These are phyloP conservation scores for Adiantum capillusveneris DNA, from an alignment of 75 land plant species.

Conservation along the genomic window DNA sequence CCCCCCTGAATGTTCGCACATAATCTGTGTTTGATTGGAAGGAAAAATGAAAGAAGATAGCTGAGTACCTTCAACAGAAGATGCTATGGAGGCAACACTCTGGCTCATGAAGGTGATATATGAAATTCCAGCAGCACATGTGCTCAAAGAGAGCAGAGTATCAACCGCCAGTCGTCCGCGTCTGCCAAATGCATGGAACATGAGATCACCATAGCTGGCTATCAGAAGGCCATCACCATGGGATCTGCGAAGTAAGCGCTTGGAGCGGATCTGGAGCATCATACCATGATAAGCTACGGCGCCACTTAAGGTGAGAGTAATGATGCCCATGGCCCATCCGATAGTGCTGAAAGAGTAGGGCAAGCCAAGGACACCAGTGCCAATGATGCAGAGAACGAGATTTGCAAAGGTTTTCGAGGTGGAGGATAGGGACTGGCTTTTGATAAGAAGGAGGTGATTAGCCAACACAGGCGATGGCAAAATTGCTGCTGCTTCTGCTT, in stretches of 20 bases:
- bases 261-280: slow-evolving; percentile 74
- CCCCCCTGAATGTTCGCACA: neutral
- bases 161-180: slow-evolving; percentile 63
- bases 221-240: slow-evolving; percentile 16
- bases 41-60: too few species aligned
- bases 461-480: too few species aligned
- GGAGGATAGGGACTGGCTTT: slow-evolving; percentile 57
- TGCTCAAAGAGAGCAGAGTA: slow-evolving; percentile 60
- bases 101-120: slow-evolving; percentile 78
- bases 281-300: slow-evolving; percentile 64
- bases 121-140: slow-evolving; percentile 68
- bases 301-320: slow-evolving; percentile 38
- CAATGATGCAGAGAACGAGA: slow-evolving; percentile 79
- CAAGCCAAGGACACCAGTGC: slow-evolving; percentile 93
- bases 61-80: neutral
- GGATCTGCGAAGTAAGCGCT: slow-evolving; percentile 34
- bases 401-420: slow-evolving; percentile 73
- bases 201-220: slow-evolving; percentile 78
- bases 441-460: too few species aligned
- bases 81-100: slow-evolving; percentile 43
- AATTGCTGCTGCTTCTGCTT: too few species aligned
- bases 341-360: slow-evolving; percentile 82
- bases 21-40: too few species aligned
- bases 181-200: slow-evolving; percentile 45
- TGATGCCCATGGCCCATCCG: slow-evolving; percentile 61